These are phyloP conservation scores for Chrysanthemum seticuspe DNA, from an alignment of 129 eudicot genomes.

Conservation along the genomic window DNA sequence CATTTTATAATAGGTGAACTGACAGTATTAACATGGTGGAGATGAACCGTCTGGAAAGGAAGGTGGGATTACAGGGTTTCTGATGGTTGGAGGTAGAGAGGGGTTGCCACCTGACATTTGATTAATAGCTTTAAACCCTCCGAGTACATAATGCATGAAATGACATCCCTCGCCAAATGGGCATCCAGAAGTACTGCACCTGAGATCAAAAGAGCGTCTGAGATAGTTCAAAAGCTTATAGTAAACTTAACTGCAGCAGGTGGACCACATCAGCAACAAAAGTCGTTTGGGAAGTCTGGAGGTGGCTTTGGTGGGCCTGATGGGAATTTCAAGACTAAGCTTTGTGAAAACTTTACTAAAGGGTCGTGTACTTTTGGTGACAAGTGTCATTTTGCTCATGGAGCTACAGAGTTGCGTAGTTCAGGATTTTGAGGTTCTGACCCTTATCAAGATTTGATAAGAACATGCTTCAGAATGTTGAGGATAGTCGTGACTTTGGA, in stretches of 20 bases:
- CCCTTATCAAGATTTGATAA: too few relatives aligned
- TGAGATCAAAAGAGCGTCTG: constrained; percentile 73
- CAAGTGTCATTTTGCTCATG: constrained; percentile 93
- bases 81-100: constrained; percentile 49
- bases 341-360: constrained; percentile 79
- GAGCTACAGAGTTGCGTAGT: constrained; percentile 69
- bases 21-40: too few relatives aligned
- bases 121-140: constrained; percentile 70
- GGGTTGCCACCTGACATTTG: constrained; percentile 57
- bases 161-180: constrained; percentile 89
- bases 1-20: too few relatives aligned
- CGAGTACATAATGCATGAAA: constrained; percentile 77
- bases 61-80: constrained; percentile 39
- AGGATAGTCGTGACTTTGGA: constrained; percentile 22
- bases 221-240: constrained; percentile 80
- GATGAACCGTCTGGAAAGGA: constrained; percentile 69
- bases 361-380: constrained; percentile 92
- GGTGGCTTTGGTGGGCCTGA: constrained; percentile 36
- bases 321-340: constrained; percentile 64
- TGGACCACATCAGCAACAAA: constrained; percentile 45
- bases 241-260: constrained; percentile 46
- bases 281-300: constrained; percentile 25
- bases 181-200: constrained; percentile 83
- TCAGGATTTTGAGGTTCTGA: constrained; percentile 38
- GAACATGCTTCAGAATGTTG: constrained; percentile 28